Evolutionary conservation across 345 rosid genomes (phyloP), one percentile per base, ranked within the genome.

Genomic region (Arabis alpina): DNA sequence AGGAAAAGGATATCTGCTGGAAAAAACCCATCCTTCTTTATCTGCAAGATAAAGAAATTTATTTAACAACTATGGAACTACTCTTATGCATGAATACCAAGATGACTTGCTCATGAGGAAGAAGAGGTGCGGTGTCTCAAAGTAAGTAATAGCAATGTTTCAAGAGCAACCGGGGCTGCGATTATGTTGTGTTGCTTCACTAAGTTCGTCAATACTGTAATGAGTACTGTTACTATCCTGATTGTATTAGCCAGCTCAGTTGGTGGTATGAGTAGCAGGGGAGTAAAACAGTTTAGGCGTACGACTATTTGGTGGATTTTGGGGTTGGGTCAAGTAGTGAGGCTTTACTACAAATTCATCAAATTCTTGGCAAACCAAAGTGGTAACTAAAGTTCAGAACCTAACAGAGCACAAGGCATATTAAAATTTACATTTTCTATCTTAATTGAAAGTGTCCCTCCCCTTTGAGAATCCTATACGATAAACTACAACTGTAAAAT

Each of bases 1-100:
- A 95, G 86, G 48, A 90, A 85, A 75, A 92, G 94, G 45, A 95
- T 61, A 85, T 95, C 99, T 14, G 99, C 96, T 64, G 99, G 99
- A 79, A 95, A 95, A 79, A 83, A 86, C 14, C 81, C 96, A 76
- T 95, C 99, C 73, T 95, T 85, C 79, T 90, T 95, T 41, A 95
- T 86, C 99, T 95, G 90, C 72, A 86, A 79, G 42, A 63, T 37
- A 11, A 40, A 45, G 64, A 64, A 27, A 41, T 32, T 13, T 48
- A 48, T 39, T 61, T 61, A 54, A 30, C 5, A 47, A 6, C 47
- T 54, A 40, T 19, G 23, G 23, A 19, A 19, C 23, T 19, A 19
- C 23, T 19, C 23, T 19, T 19, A 19, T 19, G 23, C 23, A 19
- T 19, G 23, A 19, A 19, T 19, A 62, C 23, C 9, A 64, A 30